These are phyloP conservation scores for Sarocladium brachiariae DNA, from an alignment of 2,329 filamentous ascomycete genomes.

Conservation along the genomic window DNA sequence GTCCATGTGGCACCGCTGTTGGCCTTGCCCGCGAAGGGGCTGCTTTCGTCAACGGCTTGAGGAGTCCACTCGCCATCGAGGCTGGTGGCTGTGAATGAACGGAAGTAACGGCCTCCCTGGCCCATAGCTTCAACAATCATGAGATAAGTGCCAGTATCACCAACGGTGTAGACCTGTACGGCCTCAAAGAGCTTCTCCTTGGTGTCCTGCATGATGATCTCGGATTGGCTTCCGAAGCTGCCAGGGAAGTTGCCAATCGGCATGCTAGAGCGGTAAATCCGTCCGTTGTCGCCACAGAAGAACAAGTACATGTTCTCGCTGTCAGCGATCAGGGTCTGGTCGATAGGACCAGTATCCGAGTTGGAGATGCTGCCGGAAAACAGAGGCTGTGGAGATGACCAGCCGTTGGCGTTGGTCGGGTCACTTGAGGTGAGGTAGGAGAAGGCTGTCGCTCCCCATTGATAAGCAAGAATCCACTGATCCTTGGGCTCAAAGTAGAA, in stretches of 20 bases:
- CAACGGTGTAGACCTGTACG: conserved; percentile 57
- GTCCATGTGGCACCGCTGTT: conserved; percentile 61
- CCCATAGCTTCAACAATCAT: conserved; percentile 63
- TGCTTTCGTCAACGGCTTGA: conserved; percentile 46
- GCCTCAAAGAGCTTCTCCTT: conserved; percentile 57
- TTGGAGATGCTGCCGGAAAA: conserved; percentile 47
- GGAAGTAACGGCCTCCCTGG: conserved; percentile 53
- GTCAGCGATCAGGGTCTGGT: conserved; percentile 59
- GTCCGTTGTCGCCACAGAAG: conserved; percentile 61
- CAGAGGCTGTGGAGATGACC: conserved; percentile 46
- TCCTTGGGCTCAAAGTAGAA: conserved; percentile 57
- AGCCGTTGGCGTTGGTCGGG: conserved; percentile 50
- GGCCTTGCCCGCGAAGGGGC: conserved; percentile 60
- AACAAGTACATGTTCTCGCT: conserved; percentile 57
- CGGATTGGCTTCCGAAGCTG: conserved; percentile 46
- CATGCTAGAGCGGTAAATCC: conserved; percentile 59
- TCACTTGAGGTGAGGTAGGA: conserved; percentile 53
- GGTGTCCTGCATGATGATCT: conserved; percentile 44
- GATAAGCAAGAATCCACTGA: conserved; percentile 59
- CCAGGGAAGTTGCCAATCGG: conserved; percentile 55
- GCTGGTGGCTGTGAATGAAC: conserved; percentile 55
- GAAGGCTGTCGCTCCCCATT: conserved; percentile 56
- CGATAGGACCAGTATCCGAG: conserved; percentile 49
- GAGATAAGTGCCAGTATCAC: conserved; percentile 49
- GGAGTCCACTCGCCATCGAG: conserved; percentile 51